A percentile compares a stretch with the other conserved stretches of the same genome.
phyloP scores from a whole-genome alignment of 2,329 filamentous ascomycete species.

The Dothiorella sarmentorum region DNA sequence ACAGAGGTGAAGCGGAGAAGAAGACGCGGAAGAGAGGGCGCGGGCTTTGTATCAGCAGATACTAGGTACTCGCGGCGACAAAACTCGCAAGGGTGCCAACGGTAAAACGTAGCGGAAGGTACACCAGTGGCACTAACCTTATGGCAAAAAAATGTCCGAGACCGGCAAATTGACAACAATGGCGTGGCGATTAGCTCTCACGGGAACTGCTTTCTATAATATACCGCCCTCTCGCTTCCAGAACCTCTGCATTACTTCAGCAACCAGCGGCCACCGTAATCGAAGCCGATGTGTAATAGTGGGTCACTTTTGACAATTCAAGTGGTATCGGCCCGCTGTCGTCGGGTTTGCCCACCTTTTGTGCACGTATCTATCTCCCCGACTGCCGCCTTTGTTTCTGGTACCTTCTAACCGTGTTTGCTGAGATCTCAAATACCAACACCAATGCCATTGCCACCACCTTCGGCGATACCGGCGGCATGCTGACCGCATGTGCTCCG shows the following conservation, averaged over 20 bases:
- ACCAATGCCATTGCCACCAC: not conserved
- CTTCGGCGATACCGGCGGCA: conserved; percentile 1
- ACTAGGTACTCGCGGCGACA: conserved; percentile 25
- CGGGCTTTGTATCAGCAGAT: conserved; percentile 28
- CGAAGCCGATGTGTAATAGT: conserved; percentile 15
- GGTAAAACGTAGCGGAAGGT: conserved; percentile 5
- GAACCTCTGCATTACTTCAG: conserved; percentile 19
- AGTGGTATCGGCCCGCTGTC: conserved; percentile 17
- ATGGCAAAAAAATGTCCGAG: not conserved
- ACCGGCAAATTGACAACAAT: conserved; percentile 8
- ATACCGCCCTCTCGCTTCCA: conserved; percentile 7
- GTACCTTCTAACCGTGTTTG: conserved; percentile 8
- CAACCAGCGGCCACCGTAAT: conserved; percentile 6
- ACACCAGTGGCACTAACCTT: conserved; percentile 14
- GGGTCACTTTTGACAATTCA: conserved; percentile 11
- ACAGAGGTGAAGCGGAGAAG: not conserved
- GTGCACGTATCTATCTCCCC: conserved; percentile 11
- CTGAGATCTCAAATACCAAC: not conserved
- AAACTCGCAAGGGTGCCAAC: not conserved
- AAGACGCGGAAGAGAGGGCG: conserved; percentile 3
- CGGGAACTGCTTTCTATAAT: conserved; percentile 3
- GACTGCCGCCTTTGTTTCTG: not conserved
- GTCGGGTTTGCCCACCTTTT: conserved; percentile 14
- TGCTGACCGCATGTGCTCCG: not conserved
- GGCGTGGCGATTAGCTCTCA: not conserved